These are phyloP conservation scores for Podospora pseudocomata DNA, from an alignment of 495 filamentous ascomycete species.

Conservation along the genomic window DNA sequence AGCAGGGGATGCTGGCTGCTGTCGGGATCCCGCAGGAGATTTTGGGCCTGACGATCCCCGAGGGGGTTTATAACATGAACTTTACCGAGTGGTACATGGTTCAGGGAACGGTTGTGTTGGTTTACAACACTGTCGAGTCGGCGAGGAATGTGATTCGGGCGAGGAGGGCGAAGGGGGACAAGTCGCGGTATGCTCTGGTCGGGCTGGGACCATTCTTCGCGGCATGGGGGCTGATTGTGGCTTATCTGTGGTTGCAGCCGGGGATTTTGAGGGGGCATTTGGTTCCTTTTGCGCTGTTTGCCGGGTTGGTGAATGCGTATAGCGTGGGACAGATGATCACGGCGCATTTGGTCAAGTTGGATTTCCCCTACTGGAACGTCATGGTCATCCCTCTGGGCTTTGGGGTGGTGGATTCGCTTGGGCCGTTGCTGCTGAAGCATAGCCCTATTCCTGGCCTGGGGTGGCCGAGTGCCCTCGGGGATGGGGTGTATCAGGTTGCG, in stretches of 20 bases:
- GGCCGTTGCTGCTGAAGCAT: conserved; percentile 55
- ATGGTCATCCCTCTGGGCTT: conserved; percentile 62
- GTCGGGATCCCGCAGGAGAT: conserved; percentile 62
- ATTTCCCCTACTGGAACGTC: conserved; percentile 86
- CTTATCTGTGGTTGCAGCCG: conserved; percentile 81
- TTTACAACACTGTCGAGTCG: conserved; percentile 73
- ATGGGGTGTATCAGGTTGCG: conserved; percentile 72
- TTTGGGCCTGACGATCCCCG: conserved; percentile 55
- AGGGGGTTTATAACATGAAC: conserved; percentile 65
- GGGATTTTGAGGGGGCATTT: conserved; percentile 75
- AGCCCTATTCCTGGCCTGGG: conserved; percentile 56
- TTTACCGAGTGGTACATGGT: conserved; percentile 92
- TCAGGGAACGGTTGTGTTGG: conserved; percentile 79
- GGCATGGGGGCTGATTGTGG: conserved; percentile 68
- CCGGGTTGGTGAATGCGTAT: conserved; percentile 87
- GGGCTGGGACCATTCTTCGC: conserved; percentile 76
- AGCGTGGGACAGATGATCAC: conserved; percentile 93
- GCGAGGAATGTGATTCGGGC: conserved; percentile 78
- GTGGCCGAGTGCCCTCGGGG: conserved; percentile 76
- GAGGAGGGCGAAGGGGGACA: conserved; percentile 67
- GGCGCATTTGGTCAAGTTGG: conserved; percentile 78
- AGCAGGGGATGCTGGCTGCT: conserved; percentile 69
- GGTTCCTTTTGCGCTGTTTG: conserved; percentile 81
- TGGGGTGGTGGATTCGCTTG: conserved; percentile 73
- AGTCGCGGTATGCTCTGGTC: conserved; percentile 65